phyloP scores from a whole-genome alignment of 331 rosid species.

The Cydonia oblonga region DNA sequence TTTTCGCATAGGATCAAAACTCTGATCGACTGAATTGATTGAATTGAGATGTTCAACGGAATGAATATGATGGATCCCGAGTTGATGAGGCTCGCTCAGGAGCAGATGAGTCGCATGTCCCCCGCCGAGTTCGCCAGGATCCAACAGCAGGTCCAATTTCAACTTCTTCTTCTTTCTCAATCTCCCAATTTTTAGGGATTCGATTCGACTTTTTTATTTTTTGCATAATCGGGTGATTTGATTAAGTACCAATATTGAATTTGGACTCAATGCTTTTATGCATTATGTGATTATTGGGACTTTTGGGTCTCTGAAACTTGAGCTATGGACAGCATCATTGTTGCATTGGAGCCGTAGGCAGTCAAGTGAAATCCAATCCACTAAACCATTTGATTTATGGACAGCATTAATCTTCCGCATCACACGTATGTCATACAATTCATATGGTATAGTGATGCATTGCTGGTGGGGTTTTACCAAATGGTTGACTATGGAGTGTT shows the following conservation, averaged over 20 bases:
- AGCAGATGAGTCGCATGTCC: conserved; percentile 97
- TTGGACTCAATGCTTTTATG: background rate
- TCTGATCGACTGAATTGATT: background rate
- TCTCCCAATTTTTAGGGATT: background rate
- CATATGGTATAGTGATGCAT: background rate
- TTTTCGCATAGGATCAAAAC: background rate
- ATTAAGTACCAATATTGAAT: background rate
- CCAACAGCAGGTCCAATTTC: conserved; percentile 62
- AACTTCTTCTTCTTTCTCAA: background rate
- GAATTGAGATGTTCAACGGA: conserved; percentile 30
- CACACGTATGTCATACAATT: too few relatives aligned
- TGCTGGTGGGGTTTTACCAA: background rate
- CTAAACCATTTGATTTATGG: too few relatives aligned
- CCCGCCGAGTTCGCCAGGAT: conserved; percentile 81
- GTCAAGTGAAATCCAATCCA: background rate
- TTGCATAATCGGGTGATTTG: background rate
- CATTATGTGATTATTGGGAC: background rate
- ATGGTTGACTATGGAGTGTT: background rate
- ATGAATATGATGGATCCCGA: conserved; percentile 90
- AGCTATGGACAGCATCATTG: background rate
- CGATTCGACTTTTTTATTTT: background rate
- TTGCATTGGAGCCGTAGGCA: background rate
- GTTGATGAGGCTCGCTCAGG: conserved; percentile 72
- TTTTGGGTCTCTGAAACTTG: background rate
- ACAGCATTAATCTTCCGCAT: too few relatives aligned